Conservation (phyloP, 164 flowering plant genomes). For the Macadamia integrifolia region DNA sequence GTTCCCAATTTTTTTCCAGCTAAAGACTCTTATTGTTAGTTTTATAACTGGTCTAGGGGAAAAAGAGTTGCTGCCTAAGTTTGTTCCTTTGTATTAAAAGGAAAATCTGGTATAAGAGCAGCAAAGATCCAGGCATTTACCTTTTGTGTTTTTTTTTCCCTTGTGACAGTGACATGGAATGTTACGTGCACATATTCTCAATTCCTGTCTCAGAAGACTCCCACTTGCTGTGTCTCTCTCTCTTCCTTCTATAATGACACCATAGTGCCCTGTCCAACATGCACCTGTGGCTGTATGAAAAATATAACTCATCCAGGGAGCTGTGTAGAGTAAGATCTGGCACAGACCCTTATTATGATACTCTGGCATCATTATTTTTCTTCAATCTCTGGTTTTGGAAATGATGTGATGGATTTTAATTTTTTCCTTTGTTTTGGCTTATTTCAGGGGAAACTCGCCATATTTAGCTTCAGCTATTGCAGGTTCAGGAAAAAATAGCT, state of each 20-base stretch:
- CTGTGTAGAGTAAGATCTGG: constrained; percentile 51
- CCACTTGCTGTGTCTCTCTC: constrained; percentile 74
- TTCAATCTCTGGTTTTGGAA: background rate
- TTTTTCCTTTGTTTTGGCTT: background rate
- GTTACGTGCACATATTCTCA: constrained; percentile 80
- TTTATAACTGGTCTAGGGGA: too few relatives aligned
- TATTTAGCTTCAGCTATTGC: constrained; percentile 47
- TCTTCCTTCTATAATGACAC: constrained; percentile 68
- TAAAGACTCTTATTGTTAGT: too few relatives aligned
- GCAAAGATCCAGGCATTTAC: background rate
- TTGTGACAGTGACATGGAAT: constrained; percentile 77
- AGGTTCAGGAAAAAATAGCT: constrained; percentile 28
- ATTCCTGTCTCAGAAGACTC: constrained; percentile 59
- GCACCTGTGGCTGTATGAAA: constrained; percentile 67
- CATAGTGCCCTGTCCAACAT: constrained; percentile 57
- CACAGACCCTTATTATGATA: background rate
- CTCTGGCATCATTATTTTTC: background rate
- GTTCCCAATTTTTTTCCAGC: too few relatives aligned
- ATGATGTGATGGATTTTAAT: background rate
- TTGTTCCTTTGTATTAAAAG: too few relatives aligned
- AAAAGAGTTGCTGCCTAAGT: too few relatives aligned
- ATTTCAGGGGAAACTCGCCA: constrained; percentile 43
- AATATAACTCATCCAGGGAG: constrained; percentile 37
- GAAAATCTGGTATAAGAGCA: background rate
- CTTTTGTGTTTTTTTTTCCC: background rate